Conservation (phyloP, 2,329 filamentous ascomycete species). For the Paramyrothecium roridum region DNA sequence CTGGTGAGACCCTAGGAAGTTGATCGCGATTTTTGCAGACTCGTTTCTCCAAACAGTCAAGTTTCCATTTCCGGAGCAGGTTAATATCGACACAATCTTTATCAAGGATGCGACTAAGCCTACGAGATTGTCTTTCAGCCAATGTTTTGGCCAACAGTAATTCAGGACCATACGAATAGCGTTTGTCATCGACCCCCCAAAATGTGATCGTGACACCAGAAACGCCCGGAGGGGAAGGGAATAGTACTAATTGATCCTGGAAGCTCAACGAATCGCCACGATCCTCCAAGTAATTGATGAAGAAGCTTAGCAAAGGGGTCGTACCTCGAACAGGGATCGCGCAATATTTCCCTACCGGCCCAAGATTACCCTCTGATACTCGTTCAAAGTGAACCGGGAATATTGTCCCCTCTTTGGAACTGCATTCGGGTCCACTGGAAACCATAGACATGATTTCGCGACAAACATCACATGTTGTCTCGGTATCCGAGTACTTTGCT, state of each 20-base stretch:
- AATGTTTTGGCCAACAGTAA: background rate
- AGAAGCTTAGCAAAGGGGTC: background rate
- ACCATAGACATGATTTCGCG: background rate
- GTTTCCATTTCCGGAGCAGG: background rate
- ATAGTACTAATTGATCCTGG: background rate
- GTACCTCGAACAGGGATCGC: background rate
- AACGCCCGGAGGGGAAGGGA: background rate
- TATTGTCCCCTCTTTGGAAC: background rate
- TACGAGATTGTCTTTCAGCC: background rate
- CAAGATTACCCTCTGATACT: background rate
- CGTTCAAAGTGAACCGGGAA: background rate
- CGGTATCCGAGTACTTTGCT: background rate
- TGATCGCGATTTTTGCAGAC: background rate
- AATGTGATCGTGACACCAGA: background rate
- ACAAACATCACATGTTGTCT: background rate
- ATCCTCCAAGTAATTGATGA: background rate
- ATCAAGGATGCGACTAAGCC: background rate
- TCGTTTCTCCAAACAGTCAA: background rate
- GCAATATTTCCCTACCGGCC: background rate
- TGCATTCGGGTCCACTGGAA: background rate
- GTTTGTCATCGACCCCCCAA: background rate
- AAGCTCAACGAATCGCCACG: background rate
- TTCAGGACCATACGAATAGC: background rate
- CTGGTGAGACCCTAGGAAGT: background rate
- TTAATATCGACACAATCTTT: background rate